Base-by-base conservation (phyloP, 108 stramenopile genomes). In the Nitzschia sp. region DNA sequence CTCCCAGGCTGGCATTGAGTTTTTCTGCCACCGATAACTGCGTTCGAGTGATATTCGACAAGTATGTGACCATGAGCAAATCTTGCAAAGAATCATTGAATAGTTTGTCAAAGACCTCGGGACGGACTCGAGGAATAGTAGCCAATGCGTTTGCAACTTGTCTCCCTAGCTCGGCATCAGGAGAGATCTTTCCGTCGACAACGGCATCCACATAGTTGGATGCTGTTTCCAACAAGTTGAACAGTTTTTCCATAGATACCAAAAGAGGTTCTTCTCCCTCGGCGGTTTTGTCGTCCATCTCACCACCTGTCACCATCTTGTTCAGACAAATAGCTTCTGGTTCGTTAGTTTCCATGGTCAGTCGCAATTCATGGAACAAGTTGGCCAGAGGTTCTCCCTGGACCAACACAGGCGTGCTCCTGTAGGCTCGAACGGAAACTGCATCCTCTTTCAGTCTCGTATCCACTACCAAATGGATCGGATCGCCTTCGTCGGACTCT, bases 11-110 rank as follows among this genome's bases (percentile, higher is more conserved):
- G 13, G 86, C 86, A 83, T 95, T 89, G 70, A 98, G 72, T 68
- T 97, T 96, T 76, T 97, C 98, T n/a, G 96, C 93, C 75, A 98
- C 91, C 27, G 85, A 71, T 31, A 97, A 73, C 76, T 98, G 97
- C 27, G 96, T 96, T 80, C 86, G 79, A 16, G 98, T 97, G 44
- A 97, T 79, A 72, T 93, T 91, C 60, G 90, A 79, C 69, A 98
- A 89, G 79, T 97, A 97, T 9, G 92, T 88, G 19, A 98, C 98
- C 97, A 98, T 97, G 64, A 98, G 82, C 71, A 98, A 76, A 83
- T 98, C 98, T 75, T 97, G 97, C 76, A 96, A 73, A 45, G 93
- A 90, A 58, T 88, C 93, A 68, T 89, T 79, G 80, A 96, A 96
- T 27, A 95, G 80, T 35, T 87, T 86, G 75, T 93, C 91, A 72